These are phyloP conservation scores for Pichia occidentalis DNA, from an alignment of 805 yeast genomes.

Conservation along the genomic window DNA sequence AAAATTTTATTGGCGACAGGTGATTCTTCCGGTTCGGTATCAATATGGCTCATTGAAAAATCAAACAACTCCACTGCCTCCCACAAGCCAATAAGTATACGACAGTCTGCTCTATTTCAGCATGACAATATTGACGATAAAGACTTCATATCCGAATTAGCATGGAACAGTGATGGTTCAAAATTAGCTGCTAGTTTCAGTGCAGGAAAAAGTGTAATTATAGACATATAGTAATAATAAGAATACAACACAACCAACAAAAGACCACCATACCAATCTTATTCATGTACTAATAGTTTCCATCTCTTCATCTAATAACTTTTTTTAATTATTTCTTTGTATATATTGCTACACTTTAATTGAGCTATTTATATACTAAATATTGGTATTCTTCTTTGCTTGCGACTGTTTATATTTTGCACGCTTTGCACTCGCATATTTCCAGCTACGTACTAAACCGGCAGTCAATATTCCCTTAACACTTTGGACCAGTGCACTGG, in stretches of 20 bases:
- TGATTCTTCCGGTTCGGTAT: slow-evolving; percentile 54
- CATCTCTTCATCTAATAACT: too few species aligned
- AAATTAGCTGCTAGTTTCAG: slow-evolving; percentile 25
- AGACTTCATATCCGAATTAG: slow-evolving; percentile 20
- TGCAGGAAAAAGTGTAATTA: slow-evolving; percentile 22
- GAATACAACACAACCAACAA: too few species aligned
- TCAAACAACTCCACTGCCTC: too few species aligned
- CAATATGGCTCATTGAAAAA: slow-evolving; percentile 42
- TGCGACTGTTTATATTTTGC: slow-evolving; percentile 25
- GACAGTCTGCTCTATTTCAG: slow-evolving; percentile 22
- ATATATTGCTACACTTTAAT: not conserved
- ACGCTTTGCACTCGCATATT: slow-evolving; percentile 72
- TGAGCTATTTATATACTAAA: not conserved
- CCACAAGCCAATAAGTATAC: slow-evolving; percentile 5
- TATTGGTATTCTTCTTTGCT: not conserved
- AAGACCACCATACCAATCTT: too few species aligned
- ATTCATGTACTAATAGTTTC: too few species aligned
- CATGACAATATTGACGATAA: slow-evolving; percentile 15
- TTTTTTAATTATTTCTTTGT: too few species aligned
- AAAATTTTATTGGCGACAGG: slow-evolving; percentile 58
- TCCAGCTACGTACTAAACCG: slow-evolving; percentile 62
- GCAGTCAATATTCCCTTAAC: slow-evolving; percentile 84
- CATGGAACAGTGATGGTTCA: slow-evolving; percentile 23
- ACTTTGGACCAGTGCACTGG: slow-evolving; percentile 71
- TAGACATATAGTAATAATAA: slow-evolving; percentile 15